A percentile compares a stretch with the other conserved stretches of the same genome.
Evolutionary conservation across 345 rosid species (phyloP).

Genomic region (Eucalyptus albens): DNA sequence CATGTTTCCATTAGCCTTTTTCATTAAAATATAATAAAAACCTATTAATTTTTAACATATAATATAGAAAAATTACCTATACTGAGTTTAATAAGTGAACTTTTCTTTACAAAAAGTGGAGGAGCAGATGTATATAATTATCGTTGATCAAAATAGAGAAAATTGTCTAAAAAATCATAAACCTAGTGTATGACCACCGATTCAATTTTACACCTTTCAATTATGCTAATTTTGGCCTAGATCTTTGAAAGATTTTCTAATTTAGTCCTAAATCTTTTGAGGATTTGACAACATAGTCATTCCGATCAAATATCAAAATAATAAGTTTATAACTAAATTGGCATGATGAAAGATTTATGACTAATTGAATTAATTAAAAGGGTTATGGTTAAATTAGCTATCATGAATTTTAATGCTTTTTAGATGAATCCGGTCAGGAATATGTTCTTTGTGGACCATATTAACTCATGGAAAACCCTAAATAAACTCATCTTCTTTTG

Average conservation of each 20-base stretch:
- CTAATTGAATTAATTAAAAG: too few relatives aligned
- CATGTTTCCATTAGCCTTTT: not conserved
- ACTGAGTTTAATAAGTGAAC: not conserved
- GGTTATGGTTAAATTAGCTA: too few relatives aligned
- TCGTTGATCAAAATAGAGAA: not conserved
- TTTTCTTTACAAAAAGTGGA: not conserved
- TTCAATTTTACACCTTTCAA: too few relatives aligned
- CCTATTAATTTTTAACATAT: not conserved
- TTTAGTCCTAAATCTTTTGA: too few relatives aligned
- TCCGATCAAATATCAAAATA: not conserved
- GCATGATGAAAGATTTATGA: rapidly evolving
- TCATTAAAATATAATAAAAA: not conserved
- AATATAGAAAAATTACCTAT: not conserved
- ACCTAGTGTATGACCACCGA: not conserved
- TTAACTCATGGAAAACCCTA: not conserved
- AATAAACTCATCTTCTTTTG: not conserved
- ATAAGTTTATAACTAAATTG: too few relatives aligned
- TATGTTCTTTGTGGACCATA: not conserved
- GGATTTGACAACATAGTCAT: not conserved
- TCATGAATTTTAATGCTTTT: too few relatives aligned
- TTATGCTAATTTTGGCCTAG: too few relatives aligned
- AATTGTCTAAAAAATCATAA: not conserved
- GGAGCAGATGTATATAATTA: not conserved
- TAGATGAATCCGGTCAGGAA: not conserved
- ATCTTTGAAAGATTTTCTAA: too few relatives aligned